Evolutionary conservation across 306 rosid species (phyloP).

Genomic region (Begonia loranthoides): DNA sequence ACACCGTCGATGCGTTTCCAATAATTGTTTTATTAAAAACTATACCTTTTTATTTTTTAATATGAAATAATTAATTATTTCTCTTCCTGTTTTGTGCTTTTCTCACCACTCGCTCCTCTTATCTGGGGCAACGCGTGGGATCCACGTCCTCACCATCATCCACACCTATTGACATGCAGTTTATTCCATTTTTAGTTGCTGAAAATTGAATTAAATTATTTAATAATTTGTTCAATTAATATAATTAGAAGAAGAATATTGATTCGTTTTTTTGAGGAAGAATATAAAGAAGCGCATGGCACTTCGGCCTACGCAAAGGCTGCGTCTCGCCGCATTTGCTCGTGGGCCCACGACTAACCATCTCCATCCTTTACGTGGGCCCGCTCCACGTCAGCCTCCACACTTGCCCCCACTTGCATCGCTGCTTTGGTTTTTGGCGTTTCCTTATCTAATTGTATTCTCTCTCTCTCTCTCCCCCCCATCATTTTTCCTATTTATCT

Average conservation of each 20-base stretch:
- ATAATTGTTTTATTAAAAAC: no score
- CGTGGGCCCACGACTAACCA: background rate
- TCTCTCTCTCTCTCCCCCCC: no score
- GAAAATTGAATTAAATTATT: no score
- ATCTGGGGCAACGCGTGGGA: background rate
- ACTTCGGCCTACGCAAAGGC: background rate
- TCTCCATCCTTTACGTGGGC: background rate
- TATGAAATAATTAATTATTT: background rate
- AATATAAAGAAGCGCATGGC: background rate
- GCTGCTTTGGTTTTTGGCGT: no score
- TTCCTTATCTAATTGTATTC: no score
- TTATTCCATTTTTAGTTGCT: no score
- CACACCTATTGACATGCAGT: background rate
- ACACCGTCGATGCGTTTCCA: no score
- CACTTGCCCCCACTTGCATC: background rate
- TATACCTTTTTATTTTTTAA: background rate
- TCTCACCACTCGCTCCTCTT: background rate
- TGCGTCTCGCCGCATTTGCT: constrained; percentile 1
- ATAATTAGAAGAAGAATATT: background rate
- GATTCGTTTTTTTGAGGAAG: background rate
- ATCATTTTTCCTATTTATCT: no score
- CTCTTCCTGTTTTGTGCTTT: background rate
- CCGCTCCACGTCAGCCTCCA: background rate
- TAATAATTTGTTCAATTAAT: no score
- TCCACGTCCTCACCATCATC: background rate